Evolutionary conservation across 768 basidiomycete species (phyloP), one percentile per base, ranked within the genome.

Genomic region (Mycena epipterygia): DNA sequence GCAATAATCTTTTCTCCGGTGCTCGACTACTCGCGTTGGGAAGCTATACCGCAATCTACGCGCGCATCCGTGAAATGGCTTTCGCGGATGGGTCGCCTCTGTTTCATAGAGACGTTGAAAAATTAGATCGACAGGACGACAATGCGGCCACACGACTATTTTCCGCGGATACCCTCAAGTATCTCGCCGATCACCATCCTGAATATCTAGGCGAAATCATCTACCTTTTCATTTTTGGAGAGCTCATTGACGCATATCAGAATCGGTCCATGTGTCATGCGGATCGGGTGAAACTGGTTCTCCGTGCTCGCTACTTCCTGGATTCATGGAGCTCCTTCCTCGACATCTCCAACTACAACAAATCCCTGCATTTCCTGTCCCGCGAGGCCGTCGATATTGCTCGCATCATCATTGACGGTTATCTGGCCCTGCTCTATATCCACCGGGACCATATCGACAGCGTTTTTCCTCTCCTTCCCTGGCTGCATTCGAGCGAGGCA

Each of bases 111-210:
- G 81, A 83, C 67, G 81, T 87, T 1, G 79, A 82, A 21, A 81
- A 81, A 48, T 30, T 84, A 0, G 84, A 88, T 61, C 70, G 79
- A 0, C 85, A 88, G 76, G 86, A 87, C 73, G 84, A 88, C 69
- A 77, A 75, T 66, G 85, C 85, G 0, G 86, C 85, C 0, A 63
- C 79, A 4, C 78, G 82, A 0, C 70, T 87, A 0, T 85, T 86
- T 64, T 85, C 81, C 9, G 80, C 82, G 0, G 67, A 69, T 5
- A 72, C 76, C 0, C 74, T 86, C 1, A 35, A 79, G 11, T 81
- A 61, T 16, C 33, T 80, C 12, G 53, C 66, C 3, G 55, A 78
- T 0, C 55, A 77, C 17, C 72, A 79, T 63, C 78, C 81, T 0
- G 76, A 82, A 2, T 48, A 74, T 0, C 25, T 71, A 0, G 83